Conservation (phyloP, 2,329 filamentous ascomycete species). For the Fusarium sp. region DNA sequence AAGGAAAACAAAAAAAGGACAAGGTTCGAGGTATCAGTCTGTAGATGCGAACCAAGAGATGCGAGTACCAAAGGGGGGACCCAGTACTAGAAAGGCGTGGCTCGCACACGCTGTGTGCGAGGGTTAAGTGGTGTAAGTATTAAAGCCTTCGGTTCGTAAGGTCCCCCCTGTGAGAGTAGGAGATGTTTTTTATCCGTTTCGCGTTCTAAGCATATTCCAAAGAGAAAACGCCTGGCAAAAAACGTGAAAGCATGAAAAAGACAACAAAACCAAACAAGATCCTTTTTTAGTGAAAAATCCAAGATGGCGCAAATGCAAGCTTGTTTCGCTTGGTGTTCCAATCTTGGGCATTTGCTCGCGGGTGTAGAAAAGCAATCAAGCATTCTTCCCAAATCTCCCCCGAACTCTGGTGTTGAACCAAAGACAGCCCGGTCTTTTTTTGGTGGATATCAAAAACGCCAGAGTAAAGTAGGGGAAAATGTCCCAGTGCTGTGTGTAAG, state of each 20-base stretch:
- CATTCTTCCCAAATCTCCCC: constrained; percentile 35
- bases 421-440: constrained; percentile 38
- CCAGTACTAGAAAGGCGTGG: constrained; percentile 29
- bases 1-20: constrained; percentile 41
- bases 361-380: constrained; percentile 43
- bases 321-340: constrained; percentile 20
- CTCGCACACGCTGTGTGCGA: constrained; percentile 37
- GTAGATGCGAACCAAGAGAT: constrained; percentile 41
- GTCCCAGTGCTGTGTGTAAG: constrained; percentile 38
- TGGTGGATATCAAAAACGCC: constrained; percentile 42
- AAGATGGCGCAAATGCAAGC: constrained; percentile 41
- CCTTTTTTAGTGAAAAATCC: constrained; percentile 40
- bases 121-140: constrained; percentile 7
- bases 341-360: constrained; percentile 44
- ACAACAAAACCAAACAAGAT: constrained; percentile 33
- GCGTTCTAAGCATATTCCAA: constrained; percentile 46
- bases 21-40: constrained; percentile 45
- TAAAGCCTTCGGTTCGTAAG: constrained; percentile 20
- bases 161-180: constrained; percentile 25
- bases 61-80: constrained; percentile 20
- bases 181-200: constrained; percentile 45
- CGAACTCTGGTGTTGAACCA: constrained; percentile 34
- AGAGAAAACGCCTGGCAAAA: constrained; percentile 41
- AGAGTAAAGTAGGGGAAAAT: constrained; percentile 35
- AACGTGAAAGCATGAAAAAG: constrained; percentile 42